Conservation (phyloP, 164 flowering plant species). For the Buxus sempervirens region DNA sequence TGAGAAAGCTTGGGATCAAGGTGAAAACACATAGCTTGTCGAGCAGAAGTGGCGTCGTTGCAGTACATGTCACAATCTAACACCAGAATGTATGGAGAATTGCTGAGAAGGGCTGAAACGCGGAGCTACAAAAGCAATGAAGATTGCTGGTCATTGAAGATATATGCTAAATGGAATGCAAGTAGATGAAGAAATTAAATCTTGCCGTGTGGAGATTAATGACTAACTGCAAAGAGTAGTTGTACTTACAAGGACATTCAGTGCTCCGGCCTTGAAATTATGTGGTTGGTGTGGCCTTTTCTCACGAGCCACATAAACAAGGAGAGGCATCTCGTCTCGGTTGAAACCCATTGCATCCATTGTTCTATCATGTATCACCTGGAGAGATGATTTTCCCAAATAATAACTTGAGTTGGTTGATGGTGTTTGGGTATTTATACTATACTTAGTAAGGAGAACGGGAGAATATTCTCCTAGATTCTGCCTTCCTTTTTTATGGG, state of each 20-base stretch:
- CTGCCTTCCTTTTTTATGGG: too few species aligned
- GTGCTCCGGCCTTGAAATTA: slow-evolving; percentile 61
- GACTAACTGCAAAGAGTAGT: slow-evolving; percentile 1
- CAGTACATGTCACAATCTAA: slow-evolving; percentile 59
- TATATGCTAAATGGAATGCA: too few species aligned
- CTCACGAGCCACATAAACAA: slow-evolving; percentile 53
- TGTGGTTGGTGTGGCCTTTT: slow-evolving; percentile 40
- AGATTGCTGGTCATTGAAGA: background rate
- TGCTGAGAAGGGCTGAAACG: slow-evolving; percentile 47
- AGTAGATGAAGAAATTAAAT: too few species aligned
- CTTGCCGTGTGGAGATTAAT: too few species aligned
- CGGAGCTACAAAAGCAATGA: slow-evolving; percentile 37
- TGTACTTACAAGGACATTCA: slow-evolving; percentile 41
- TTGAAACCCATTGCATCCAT: background rate
- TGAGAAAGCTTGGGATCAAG: slow-evolving; percentile 34
- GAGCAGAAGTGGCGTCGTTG: slow-evolving; percentile 47
- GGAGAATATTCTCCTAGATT: too few species aligned
- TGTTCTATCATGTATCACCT: slow-evolving; percentile 9
- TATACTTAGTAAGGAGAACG: too few species aligned
- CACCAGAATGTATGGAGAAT: slow-evolving; percentile 41
- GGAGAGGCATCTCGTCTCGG: slow-evolving; percentile 30
- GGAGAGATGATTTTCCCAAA: too few species aligned
- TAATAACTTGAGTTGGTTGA: too few species aligned
- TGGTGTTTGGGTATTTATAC: too few species aligned
- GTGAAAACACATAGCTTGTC: slow-evolving; percentile 55